Conservation (phyloP, 2,329 filamentous ascomycete species). For the Magnaporthiopsis incrustans region DNA sequence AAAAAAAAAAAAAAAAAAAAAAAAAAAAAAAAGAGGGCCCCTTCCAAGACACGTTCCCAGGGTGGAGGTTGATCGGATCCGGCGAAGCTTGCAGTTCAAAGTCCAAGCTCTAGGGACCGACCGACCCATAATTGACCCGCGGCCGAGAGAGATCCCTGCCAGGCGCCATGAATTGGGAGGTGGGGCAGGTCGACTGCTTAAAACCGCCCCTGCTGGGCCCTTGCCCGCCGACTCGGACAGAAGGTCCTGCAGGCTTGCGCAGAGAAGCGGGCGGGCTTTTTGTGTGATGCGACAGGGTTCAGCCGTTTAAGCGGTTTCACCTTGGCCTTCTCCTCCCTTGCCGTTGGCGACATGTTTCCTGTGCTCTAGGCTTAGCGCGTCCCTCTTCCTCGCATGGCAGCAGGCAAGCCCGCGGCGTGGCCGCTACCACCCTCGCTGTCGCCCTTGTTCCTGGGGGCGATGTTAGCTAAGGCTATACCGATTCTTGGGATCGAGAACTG, state of each 20-base stretch:
- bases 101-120: not conserved
- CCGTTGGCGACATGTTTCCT: not conserved
- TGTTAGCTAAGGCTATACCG: too few relatives aligned
- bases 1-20: not conserved
- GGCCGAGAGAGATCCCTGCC: not conserved
- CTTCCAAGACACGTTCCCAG: not conserved
- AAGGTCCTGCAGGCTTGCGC: not conserved
- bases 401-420: too few relatives aligned
- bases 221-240: not conserved
- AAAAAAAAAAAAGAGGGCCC: not conserved
- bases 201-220: slow-evolving; percentile 2
- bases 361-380: not conserved
- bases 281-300: slow-evolving; percentile 1
- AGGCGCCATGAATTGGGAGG: not conserved
- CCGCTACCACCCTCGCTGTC: too few relatives aligned
- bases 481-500: too few relatives aligned
- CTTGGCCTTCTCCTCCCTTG: not conserved
- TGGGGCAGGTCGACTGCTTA: not conserved
- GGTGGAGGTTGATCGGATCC: not conserved
- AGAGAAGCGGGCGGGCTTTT: slow-evolving; percentile 1
- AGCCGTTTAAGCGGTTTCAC: slow-evolving; percentile 5
- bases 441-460: too few relatives aligned
- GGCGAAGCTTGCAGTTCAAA: not conserved
- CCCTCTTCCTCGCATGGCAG: not conserved
- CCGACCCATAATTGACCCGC: not conserved